Base-by-base conservation (phyloP, 352 stramenopile species). In the Thraustochytrium sp. region DNA sequence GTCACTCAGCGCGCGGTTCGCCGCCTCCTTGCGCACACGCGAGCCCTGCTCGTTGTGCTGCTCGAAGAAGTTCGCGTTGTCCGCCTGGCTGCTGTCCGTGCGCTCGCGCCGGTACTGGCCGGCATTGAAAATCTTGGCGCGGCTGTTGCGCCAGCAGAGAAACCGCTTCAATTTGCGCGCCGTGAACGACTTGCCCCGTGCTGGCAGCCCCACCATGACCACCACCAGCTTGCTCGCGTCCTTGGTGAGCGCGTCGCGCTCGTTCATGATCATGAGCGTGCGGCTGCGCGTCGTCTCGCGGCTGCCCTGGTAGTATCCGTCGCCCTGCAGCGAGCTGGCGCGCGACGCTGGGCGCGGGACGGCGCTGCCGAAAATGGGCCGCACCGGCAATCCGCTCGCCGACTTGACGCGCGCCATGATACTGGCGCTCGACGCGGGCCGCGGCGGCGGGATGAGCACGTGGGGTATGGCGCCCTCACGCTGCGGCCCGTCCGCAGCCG, bases 181-280 rank as follows among this genome's bases (percentile, higher is more conserved):
- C 34, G 96, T 91, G 78, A 96, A 96, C 85, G 90, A 95, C 87
- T 97, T 97, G 80, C 93, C 93, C 42, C 93, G 90, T 31, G 92
- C 93, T 0, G 93, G 93, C 42, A 97, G 86, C 0, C 93, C 93
- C 63, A 96, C 93, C 91, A 95, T 95, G 46, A 94, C 91, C 55
- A 96, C 88, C 68, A 96, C 89, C 82, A 96, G 85, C 86, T 95
- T 95, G 37, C 48, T 64, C 2, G 68, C 68, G 3, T 80, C 68
- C n/a, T 64, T 46, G 9, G 68, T 80, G 31, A 80, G 49, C 34
- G 31, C 31, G 26, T 29, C 40, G 37, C 68, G 48, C 53, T 80
- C 68, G 68, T 80, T 72, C 68, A 80, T 61, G n/a, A 80, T 61
- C 46, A 53, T 64, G 23, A 80, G 68, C 26, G 31, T 61, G 4